Evolutionary conservation across 1,284 basidiomycete genomes (phyloP).

Genomic region (Melampsora americana): DNA sequence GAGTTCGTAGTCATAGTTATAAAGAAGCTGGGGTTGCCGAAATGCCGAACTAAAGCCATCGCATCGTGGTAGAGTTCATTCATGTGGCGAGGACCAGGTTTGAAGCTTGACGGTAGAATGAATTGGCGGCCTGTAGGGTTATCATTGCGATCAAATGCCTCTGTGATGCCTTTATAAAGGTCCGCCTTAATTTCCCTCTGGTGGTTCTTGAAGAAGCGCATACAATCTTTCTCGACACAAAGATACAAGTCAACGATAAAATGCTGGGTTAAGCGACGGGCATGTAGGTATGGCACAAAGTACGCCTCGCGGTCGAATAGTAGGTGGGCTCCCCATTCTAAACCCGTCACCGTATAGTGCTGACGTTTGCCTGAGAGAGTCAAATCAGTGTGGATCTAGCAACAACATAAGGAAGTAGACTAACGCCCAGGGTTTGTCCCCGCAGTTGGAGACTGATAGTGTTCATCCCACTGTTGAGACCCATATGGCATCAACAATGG

Average conservation of each 20-base stretch:
- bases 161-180: constrained; percentile 1
- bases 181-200: constrained; percentile 8
- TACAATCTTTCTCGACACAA: background rate
- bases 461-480: background rate
- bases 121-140: no score
- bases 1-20: constrained; percentile 24
- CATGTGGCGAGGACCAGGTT: background rate
- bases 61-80: constrained; percentile 15
- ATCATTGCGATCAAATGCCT: no score
- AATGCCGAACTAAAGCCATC: background rate
- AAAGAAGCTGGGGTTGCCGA: constrained; percentile 19
- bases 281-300: background rate
- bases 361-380: background rate
- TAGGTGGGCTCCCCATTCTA: background rate
- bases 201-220: background rate
- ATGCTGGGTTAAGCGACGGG: background rate
- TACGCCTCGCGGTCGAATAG: background rate
- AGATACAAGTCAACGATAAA: no score
- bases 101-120: constrained; percentile 14
- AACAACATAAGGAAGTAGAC: background rate
- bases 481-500: constrained; percentile 16
- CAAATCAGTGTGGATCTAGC: background rate
- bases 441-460: no score
- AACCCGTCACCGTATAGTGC: background rate
- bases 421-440: background rate